Conservation (phyloP, 2,329 filamentous ascomycete species). For the Aspergillus japonicus region DNA sequence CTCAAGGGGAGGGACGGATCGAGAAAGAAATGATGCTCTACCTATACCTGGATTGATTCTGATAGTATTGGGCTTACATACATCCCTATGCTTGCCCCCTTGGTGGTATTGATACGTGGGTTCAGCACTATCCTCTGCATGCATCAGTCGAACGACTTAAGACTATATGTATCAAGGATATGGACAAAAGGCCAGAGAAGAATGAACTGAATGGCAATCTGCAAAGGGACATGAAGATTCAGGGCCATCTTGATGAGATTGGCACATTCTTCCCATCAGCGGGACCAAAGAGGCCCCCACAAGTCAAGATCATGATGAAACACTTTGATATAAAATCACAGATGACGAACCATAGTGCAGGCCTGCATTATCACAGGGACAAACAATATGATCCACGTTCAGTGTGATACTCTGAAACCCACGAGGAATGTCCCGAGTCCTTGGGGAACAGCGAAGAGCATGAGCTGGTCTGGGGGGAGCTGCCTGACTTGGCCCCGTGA, state of each 20-base stretch:
- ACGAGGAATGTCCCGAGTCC: background rate
- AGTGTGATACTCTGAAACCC: background rate
- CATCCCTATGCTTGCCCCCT: too few relatives aligned
- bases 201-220: background rate
- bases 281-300: background rate
- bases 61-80: too few relatives aligned
- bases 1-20: too few relatives aligned
- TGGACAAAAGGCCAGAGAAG: background rate
- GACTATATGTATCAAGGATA: too few relatives aligned
- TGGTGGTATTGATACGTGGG: too few relatives aligned
- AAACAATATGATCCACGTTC: background rate
- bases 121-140: too few relatives aligned
- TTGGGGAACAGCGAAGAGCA: background rate
- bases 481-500: conserved; percentile 11
- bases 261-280: background rate
- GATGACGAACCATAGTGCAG: background rate
- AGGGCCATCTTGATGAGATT: background rate
- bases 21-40: too few relatives aligned
- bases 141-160: too few relatives aligned
- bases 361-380: background rate
- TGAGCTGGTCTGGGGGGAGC: conserved; percentile 2
- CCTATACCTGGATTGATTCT: too few relatives aligned
- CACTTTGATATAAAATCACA: background rate
- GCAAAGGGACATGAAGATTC: background rate
- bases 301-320: background rate